Conservation (phyloP, 768 basidiomycete species). For the Auricularia heimuer region DNA sequence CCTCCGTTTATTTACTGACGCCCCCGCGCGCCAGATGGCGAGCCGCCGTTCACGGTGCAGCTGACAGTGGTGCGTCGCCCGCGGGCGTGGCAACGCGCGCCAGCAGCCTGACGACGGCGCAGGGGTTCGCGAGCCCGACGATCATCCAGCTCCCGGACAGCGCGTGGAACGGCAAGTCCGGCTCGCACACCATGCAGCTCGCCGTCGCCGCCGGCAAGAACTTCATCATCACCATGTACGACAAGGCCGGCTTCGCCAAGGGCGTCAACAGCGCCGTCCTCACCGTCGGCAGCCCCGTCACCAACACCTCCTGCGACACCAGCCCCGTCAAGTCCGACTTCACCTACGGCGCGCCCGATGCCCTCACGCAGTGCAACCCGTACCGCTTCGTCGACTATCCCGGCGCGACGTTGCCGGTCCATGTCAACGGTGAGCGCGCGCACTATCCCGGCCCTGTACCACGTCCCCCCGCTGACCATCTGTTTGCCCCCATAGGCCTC, state of each 20-base stretch:
- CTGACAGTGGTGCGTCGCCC: conserved; percentile 39
- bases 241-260: conserved; percentile 55
- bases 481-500: conserved; percentile 32
- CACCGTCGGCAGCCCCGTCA: conserved; percentile 37
- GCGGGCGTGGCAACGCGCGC: conserved; percentile 5
- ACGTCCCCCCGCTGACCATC: background rate
- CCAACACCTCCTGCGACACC: conserved; percentile 37
- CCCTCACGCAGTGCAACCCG: conserved; percentile 16
- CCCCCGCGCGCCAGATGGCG: conserved; percentile 36
- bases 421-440: conserved; percentile 47
- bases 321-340: conserved; percentile 27
- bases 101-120: background rate
- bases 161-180: conserved; percentile 45
- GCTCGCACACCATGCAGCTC: conserved; percentile 40
- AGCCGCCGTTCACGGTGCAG: conserved; percentile 38
- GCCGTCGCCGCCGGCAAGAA: conserved; percentile 28
- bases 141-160: conserved; percentile 45
- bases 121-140: conserved; percentile 45
- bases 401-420: conserved; percentile 41
- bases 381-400: conserved; percentile 30
- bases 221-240: conserved; percentile 59
- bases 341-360: background rate
- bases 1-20: conserved; percentile 6
- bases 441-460: conserved; percentile 3
- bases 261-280: conserved; percentile 49